Evolutionary conservation across 108 stramenopile species (phyloP).

Genomic region (Schizochytrium sp.): DNA sequence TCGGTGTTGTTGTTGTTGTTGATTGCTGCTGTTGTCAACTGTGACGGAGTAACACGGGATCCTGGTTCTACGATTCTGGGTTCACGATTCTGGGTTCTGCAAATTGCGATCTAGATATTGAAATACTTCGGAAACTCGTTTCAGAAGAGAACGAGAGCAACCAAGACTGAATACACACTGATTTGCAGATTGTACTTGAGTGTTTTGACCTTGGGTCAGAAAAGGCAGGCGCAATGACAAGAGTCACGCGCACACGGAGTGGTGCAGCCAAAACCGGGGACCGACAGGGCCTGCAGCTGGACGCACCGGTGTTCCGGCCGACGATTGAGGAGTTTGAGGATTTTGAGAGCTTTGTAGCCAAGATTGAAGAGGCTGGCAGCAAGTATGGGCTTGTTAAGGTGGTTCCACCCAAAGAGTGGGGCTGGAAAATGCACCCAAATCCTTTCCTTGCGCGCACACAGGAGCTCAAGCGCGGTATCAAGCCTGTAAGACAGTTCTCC

Average conservation of each 20-base stretch:
- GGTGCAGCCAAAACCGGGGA: slow-evolving; percentile 20
- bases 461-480: slow-evolving; percentile 61
- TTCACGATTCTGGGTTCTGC: no score
- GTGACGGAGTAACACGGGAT: no score
- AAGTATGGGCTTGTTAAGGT: slow-evolving; percentile 72
- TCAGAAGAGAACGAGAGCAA: neutral
- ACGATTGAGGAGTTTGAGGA: slow-evolving; percentile 72
- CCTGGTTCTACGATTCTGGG: no score
- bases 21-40: no score
- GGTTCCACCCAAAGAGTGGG: slow-evolving; percentile 69
- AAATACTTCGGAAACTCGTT: no score
- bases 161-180: neutral
- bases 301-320: slow-evolving; percentile 71
- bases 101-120: no score
- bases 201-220: neutral
- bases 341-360: slow-evolving; percentile 67
- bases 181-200: neutral
- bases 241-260: slow-evolving; percentile 41
- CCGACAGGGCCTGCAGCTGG: slow-evolving; percentile 35
- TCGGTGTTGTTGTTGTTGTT: no score
- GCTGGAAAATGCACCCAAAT: slow-evolving; percentile 40
- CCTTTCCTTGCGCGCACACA: slow-evolving; percentile 15
- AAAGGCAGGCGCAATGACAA: neutral
- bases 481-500: neutral
- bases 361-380: slow-evolving; percentile 64